Conservation (phyloP, 2,329 filamentous ascomycete genomes). For the Microsporum canis region DNA sequence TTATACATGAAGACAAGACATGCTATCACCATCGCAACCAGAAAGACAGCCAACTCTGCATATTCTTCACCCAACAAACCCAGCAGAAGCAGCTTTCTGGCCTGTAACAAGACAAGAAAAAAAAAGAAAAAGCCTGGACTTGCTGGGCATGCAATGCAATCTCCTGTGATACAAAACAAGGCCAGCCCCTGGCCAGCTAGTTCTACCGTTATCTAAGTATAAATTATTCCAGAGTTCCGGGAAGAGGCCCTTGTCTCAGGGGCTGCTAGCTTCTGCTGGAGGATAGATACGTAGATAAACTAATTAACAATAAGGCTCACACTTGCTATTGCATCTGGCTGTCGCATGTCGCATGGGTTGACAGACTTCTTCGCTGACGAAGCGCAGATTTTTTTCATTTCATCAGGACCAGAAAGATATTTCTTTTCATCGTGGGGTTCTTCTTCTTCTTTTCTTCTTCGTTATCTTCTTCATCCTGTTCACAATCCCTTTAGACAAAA, state of each 20-base stretch:
- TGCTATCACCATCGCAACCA: not conserved
- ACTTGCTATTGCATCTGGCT: not conserved
- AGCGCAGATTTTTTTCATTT: not conserved
- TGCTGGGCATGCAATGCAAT: not conserved
- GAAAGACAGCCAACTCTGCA: not conserved
- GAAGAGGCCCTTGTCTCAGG: not conserved
- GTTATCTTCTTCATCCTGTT: not conserved
- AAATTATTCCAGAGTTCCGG: not conserved
- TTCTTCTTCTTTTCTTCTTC: not conserved
- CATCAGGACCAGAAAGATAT: not conserved
- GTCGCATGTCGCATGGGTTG: not conserved
- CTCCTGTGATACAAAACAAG: slow-evolving; percentile 1
- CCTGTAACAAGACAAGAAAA: not conserved
- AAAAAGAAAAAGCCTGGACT: not conserved
- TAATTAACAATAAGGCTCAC: not conserved
- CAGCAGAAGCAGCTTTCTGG: not conserved
- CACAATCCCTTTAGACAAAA: not conserved
- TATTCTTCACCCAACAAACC: not conserved
- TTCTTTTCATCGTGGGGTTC: not conserved
- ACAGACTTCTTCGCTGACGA: not conserved
- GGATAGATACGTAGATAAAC: not conserved
- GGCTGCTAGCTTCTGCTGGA: not conserved
- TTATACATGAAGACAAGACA: not conserved
- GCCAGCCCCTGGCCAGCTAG: not conserved
- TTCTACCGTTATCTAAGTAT: not conserved